Evolutionary conservation across 305 asterid genomes (phyloP), one percentile per base, ranked within the genome.

Genomic region (Euphrasia arctica): DNA sequence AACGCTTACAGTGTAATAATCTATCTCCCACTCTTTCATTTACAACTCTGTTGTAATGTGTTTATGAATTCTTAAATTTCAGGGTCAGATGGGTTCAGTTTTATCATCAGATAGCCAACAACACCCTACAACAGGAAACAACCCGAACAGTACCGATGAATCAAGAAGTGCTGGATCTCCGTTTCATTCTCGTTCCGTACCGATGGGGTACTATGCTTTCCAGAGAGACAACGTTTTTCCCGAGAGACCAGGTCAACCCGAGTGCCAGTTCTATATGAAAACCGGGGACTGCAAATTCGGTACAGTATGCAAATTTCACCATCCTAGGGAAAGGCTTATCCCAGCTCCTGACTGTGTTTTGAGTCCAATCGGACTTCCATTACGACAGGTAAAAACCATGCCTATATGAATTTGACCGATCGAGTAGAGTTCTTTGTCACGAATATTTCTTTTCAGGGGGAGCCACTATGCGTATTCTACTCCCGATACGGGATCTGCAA

Each of bases 281-380:
- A 93, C 98, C 8, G 98, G 98, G 61, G 98, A 90, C 74, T 93
- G 98, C 80, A 93, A 93, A 74, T 93, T 88, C 70, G 98, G 98
- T 68, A 88, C 95, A 60, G 97, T 86, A 29, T 93, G 98, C 78
- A 93, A 85, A 82, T 93, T 90, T 77, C 94, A 93, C 74, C 98
- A 93, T 71, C 97, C 98, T n/a, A 90, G 88, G 73, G 96, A 93
- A 76, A 90, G 97, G 69, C 72, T 77, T 36, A 60, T 82, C 68
- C 96, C 97, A 70, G 84, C 83, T 73, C 98, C 98, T 47, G 96
- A 93, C 77, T 93, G 96, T 75, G 75, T 77, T 77, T 76, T 93
- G 79, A 93, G 98, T 79, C 83, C 94, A 55, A 75, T 84, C 62
- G 99, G 97, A 67, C 99, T 93, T 77, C 97, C 97, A 63, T 66